Base-by-base conservation (phyloP, 2,329 filamentous ascomycete species). In the Colletotrichum musae region DNA sequence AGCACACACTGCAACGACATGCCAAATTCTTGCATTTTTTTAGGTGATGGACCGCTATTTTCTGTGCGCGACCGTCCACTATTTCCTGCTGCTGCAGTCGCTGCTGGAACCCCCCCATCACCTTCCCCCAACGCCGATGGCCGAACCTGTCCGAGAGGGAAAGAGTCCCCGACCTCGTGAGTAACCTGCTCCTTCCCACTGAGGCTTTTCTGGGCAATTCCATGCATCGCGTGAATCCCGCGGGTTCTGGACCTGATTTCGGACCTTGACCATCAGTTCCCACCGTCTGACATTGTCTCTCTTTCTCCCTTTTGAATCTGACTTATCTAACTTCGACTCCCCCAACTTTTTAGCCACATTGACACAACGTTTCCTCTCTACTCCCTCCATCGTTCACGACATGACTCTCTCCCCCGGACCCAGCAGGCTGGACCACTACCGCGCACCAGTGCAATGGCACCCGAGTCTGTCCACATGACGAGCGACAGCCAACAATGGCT, bases 1-100 rank as follows among this genome's bases (percentile, higher is more conserved):
- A 9, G 10, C 28, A 32, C 28, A 32, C 28, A 32, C 48, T 18
- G 18, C 12, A 45, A 66, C 66, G 62, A 69, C 66, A 69, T 48
- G 24, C 51, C 61, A 9, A 36, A 36, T 36, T 36, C 9, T 36
- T 36, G 32, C 32, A 36, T 36, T 36, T 36, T 36, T 10, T 36
- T 36, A 36, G 32, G 32, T 6, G 32, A 36, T 36, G 32, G 32
- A 36, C 32, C 32, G 32, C 32, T 36, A 6, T 9, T 12, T 36
- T 36, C 10, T 36, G 52, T 36, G 32, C 39, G 52, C 52, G 52
- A 58, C 54, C 54, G 54, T 39, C 41, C 57, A 59, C 26, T 36
- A n/a, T 59, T 51, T 48, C 32, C 32, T 36, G 41, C 36, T 58
- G 6, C 21, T 24, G 45, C 45, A 18, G n/a, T 36, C 7, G 7